Conservation (phyloP, 1,139 yeast species). For the Barnettozyma hawaiiensis region DNA sequence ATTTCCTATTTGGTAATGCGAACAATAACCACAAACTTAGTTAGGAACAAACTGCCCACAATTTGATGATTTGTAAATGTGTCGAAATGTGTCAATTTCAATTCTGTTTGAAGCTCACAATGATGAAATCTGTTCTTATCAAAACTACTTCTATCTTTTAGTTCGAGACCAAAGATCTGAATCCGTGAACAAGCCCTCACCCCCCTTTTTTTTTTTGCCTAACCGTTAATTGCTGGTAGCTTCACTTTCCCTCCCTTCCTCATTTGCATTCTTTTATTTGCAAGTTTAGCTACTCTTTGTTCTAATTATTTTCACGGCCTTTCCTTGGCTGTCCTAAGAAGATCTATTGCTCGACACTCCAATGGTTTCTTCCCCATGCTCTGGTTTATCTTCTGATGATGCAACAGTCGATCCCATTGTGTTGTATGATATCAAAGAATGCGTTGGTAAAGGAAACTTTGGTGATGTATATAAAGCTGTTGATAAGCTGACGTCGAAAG, state of each 20-base stretch:
- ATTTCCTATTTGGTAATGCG: background rate
- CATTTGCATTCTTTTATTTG: background rate
- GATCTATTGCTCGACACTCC: background rate
- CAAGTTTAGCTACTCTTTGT: background rate
- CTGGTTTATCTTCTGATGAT: background rate
- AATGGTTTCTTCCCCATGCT: constrained; percentile 5
- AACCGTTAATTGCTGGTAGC: background rate
- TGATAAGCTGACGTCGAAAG: constrained; percentile 29
- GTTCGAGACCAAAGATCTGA: background rate
- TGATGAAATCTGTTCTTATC: background rate
- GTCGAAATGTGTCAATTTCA: background rate
- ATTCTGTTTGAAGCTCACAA: background rate
- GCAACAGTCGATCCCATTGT: constrained; percentile 24
- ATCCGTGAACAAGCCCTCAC: background rate
- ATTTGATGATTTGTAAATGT: background rate
- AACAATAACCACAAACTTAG: constrained; percentile 2
- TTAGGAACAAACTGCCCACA: background rate
- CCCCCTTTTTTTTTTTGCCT: too few species aligned
- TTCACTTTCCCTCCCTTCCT: background rate
- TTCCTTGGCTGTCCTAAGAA: background rate
- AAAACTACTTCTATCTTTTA: background rate
- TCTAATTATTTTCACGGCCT: background rate
- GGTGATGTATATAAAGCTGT: constrained; percentile 77
- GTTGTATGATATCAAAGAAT: constrained; percentile 42
- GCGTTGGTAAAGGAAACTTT: constrained; percentile 80